Evolutionary conservation across 2,329 filamentous ascomycete species (phyloP), one percentile per base, ranked within the genome.

Genomic region (Phaeosphaeria sp.): DNA sequence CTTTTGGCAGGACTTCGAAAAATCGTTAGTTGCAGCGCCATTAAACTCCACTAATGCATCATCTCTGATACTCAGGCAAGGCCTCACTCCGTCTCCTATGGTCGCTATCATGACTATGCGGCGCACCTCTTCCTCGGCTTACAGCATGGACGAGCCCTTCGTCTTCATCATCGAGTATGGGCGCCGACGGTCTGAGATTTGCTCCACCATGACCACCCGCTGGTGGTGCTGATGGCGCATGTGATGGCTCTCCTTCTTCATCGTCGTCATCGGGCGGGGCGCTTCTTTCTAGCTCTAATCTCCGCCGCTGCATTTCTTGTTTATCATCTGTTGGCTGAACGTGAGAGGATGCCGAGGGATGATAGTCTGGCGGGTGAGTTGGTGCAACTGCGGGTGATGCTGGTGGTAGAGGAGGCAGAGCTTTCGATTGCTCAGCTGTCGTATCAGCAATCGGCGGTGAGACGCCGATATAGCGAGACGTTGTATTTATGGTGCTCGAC

Each of bases 301-400:
- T 69, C 8, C 74, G 73, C 17, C 78, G 69, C 50, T 93, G 90
- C 6, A 92, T 79, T 72, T 96, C 92, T 66, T 89, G 87, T 74
- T 96, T 95, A 74, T 96, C 93, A 54, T 95, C 91, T 15, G 77
- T 80, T 2, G 78, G 73, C 61, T 61, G 75, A 2, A 75, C 63
- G 40, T 71, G 67, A 8, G 72, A 70, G 8, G 80, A 68, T 18
- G 68, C 66, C 1, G 66, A 60, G 20, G 69, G 53, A 58, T 61
- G 59, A 62, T 76, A 75, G 20, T 69, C 57, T 52, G 69, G 72
- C 36, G 61, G 65, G 17, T 63, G 49, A 20, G 66, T 59, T 39
- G 66, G 66, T 24, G 56, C 59, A 30, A 45, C 36, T 15, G 47
- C 58, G 15, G 58, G 55, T 9, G 56, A 62, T 24, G 55, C 64